phyloP scores from a whole-genome alignment of 2,329 filamentous ascomycete species.

The Thermoascus crustaceus region DNA sequence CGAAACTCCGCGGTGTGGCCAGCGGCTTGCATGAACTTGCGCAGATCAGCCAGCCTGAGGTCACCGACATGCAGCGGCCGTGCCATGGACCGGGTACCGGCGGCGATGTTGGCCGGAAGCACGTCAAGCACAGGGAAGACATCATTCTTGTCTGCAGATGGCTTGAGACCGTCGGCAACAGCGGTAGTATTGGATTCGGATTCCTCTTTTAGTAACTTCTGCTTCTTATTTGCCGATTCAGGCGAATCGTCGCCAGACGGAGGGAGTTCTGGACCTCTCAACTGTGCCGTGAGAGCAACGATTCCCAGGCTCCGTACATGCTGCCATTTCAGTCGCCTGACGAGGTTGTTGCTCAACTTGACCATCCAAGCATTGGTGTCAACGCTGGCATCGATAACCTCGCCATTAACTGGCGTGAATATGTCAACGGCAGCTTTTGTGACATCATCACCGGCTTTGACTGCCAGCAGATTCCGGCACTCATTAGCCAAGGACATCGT shows the following conservation, averaged over 20 bases:
- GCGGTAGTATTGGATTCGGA: slow-evolving; percentile 22
- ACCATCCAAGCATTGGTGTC: slow-evolving; percentile 98
- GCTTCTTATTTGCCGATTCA: slow-evolving; percentile 43
- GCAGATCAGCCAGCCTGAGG: slow-evolving; percentile 75
- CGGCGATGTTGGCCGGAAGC: slow-evolving; percentile 53
- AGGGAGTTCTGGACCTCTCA: slow-evolving; percentile 43
- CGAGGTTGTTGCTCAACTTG: slow-evolving; percentile 74
- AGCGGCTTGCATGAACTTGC: slow-evolving; percentile 70
- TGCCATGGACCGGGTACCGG: slow-evolving; percentile 66
- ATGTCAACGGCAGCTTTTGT: slow-evolving; percentile 40
- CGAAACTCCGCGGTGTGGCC: slow-evolving; percentile 88
- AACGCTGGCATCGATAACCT: slow-evolving; percentile 77
- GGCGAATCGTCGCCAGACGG: slow-evolving; percentile 28
- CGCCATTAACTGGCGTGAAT: slow-evolving; percentile 70
- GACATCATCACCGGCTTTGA: slow-evolving; percentile 26
- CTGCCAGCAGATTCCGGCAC: slow-evolving; percentile 59
- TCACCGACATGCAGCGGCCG: slow-evolving; percentile 94
- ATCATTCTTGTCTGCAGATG: slow-evolving; percentile 24
- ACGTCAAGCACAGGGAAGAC: slow-evolving; percentile 49
- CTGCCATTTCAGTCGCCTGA: slow-evolving; percentile 88
- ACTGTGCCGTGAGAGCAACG: slow-evolving; percentile 76
- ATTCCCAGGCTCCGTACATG: slow-evolving; percentile 83
- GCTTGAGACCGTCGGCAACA: slow-evolving; percentile 14
- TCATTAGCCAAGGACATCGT: slow-evolving; percentile 71
- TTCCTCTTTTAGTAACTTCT: slow-evolving; percentile 43